These are phyloP conservation scores for Neoascochyta sp. DNA, from an alignment of 2,329 filamentous ascomycete species.

Conservation along the genomic window DNA sequence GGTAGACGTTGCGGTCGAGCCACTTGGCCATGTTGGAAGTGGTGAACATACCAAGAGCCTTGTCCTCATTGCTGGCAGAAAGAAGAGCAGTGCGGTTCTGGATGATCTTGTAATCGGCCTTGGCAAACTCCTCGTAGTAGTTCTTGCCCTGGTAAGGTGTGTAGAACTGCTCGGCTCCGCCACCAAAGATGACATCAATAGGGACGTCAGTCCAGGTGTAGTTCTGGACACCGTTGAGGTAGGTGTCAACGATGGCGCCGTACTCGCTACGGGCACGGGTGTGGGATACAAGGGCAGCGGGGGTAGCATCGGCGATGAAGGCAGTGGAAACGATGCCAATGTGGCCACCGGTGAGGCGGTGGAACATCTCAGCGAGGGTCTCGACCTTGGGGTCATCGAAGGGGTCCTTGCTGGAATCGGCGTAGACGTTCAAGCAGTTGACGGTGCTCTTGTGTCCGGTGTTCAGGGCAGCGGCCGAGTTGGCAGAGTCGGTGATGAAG, in stretches of 20 bases:
- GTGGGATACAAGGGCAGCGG: slow-evolving; percentile 60
- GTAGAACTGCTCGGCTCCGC: slow-evolving; percentile 77
- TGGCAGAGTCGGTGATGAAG: slow-evolving; percentile 84
- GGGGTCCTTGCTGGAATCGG: slow-evolving; percentile 66
- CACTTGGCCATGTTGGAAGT: slow-evolving; percentile 74
- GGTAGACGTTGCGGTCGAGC: slow-evolving; percentile 81
- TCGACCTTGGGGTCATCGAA: slow-evolving; percentile 87
- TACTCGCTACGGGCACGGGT: slow-evolving; percentile 67
- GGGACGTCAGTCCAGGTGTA: slow-evolving; percentile 78
- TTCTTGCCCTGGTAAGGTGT: slow-evolving; percentile 61
- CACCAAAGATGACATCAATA: slow-evolving; percentile 73
- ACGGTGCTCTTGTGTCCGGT: slow-evolving; percentile 80
- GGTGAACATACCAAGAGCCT: slow-evolving; percentile 74
- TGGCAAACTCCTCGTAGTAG: slow-evolving; percentile 67
- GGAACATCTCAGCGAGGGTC: slow-evolving; percentile 74
- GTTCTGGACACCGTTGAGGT: slow-evolving; percentile 71
- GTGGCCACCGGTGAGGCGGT: slow-evolving; percentile 61
- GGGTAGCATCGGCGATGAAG: slow-evolving; percentile 76
- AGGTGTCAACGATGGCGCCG: slow-evolving; percentile 70
- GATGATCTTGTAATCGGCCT: slow-evolving; percentile 68
- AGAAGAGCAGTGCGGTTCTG: slow-evolving; percentile 70
- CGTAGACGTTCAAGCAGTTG: slow-evolving; percentile 78
- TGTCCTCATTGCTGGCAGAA: slow-evolving; percentile 54
- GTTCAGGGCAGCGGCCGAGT: slow-evolving; percentile 78
- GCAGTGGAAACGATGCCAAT: slow-evolving; percentile 71